Evolutionary conservation across 257 asterid species (phyloP), one percentile per base, ranked within the genome.

Genomic region (Nicotiana paniculata): DNA sequence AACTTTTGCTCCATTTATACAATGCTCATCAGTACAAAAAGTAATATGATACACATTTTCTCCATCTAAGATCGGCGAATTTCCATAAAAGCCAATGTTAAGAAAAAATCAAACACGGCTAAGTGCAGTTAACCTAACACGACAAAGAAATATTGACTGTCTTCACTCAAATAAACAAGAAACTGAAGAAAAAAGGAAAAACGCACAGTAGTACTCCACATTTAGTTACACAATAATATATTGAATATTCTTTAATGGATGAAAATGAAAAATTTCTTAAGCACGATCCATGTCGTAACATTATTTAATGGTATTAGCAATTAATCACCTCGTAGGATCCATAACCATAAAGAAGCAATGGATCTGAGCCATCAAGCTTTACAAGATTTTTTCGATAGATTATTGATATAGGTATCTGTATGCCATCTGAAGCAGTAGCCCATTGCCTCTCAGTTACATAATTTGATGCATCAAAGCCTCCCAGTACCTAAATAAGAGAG

Each of bases 291-390:
- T 43, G 9, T 43, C 10, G 48, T 8, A 43, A 43, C 48, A 43
- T 43, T 43, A 1, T 61, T 46, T 59, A 55, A 57, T 24, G 1
- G 21, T 11, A 6, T n/a, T 28, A 80, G 28, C 32, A 10, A 76
- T 84, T 80, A 37, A 82, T 84, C 90, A 94, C 99, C 99, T 94
- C 98, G 83, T 96, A 96, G 76, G 99, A 92, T 85, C 99, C 99
- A 86, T 96, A 96, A 77, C 98, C 99, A 83, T 93, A 96, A 61
- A 94, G 97, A 85, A 93, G 92, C 51, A 96, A 88, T 3, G 99
- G 97, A 85, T 92, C 97, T 6, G 95, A 92, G 84, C 97, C 95
- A 70, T 94, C 97, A 86, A 93, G 92, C 92, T 93, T 92, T 86
- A 90, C 98, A 74, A 88, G 84, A 79, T 91, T 93, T 83, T 94